These are phyloP conservation scores for Phoma herbarum DNA, from an alignment of 2,329 filamentous ascomycete genomes.

Conservation along the genomic window DNA sequence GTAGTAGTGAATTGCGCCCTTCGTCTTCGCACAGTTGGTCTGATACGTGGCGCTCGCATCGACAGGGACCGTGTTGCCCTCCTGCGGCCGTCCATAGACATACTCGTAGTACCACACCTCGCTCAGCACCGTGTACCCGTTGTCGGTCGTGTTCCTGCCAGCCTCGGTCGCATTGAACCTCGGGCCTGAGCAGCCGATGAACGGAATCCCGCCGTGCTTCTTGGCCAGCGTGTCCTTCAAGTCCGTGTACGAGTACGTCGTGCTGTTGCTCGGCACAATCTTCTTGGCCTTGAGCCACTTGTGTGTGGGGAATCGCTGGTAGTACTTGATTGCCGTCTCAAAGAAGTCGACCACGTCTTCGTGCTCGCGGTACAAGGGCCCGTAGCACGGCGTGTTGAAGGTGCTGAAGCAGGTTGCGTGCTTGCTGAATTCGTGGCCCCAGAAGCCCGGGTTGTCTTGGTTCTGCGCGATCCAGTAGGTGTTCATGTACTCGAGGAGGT, in stretches of 20 bases:
- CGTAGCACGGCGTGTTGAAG: slow-evolving; percentile 72
- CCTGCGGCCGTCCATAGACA: slow-evolving; percentile 65
- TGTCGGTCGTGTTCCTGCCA: slow-evolving; percentile 64
- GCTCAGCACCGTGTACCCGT: slow-evolving; percentile 64
- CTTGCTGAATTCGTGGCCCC: slow-evolving; percentile 74
- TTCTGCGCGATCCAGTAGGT: slow-evolving; percentile 69
- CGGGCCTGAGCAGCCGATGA: slow-evolving; percentile 69
- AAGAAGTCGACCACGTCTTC: slow-evolving; percentile 71
- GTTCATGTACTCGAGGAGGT: slow-evolving; percentile 72
- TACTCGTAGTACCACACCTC: slow-evolving; percentile 75
- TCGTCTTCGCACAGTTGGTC: slow-evolving; percentile 64
- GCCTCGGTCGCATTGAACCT: slow-evolving; percentile 67
- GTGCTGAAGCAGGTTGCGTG: slow-evolving; percentile 73
- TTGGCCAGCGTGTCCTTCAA: slow-evolving; percentile 62
- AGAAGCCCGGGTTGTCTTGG: slow-evolving; percentile 67
- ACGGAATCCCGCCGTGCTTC: slow-evolving; percentile 65
- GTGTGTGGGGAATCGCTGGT: slow-evolving; percentile 67
- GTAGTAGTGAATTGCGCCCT: slow-evolving; percentile 64
- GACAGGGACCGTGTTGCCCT: slow-evolving; percentile 57
- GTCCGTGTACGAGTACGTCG: slow-evolving; percentile 62
- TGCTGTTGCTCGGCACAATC: slow-evolving; percentile 68
- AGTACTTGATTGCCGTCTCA: slow-evolving; percentile 67
- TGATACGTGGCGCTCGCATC: slow-evolving; percentile 58
- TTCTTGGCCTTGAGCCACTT: slow-evolving; percentile 64
- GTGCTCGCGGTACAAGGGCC: slow-evolving; percentile 64